phyloP scores from a whole-genome alignment of 345 rosid species.

The Eucalyptus curtisii region DNA sequence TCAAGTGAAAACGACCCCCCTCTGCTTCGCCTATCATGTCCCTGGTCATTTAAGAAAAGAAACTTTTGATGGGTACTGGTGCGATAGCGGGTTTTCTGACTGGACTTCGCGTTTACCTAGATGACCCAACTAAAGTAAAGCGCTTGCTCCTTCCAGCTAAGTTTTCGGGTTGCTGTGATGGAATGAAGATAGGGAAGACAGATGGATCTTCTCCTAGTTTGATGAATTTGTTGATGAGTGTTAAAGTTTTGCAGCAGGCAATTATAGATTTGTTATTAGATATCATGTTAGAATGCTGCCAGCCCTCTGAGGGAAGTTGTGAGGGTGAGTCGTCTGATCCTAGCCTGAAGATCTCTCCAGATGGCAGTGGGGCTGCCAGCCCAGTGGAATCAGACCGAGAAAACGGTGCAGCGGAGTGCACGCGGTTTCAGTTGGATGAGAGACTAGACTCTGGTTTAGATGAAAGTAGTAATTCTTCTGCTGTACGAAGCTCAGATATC shows the following conservation, averaged over 20 bases:
- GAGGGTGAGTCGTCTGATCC: constrained; percentile 33
- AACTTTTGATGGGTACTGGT: constrained; percentile 98
- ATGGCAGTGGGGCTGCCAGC: constrained; percentile 34
- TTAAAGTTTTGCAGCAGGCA: constrained; percentile 98
- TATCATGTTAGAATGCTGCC: constrained; percentile 99
- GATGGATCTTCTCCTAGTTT: constrained; percentile 96
- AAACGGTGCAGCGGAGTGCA: constrained; percentile 41
- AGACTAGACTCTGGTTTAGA: constrained; percentile 70
- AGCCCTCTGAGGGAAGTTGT: constrained; percentile 71
- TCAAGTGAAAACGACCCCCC: background rate
- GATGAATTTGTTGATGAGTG: constrained; percentile 98
- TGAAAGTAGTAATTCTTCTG: constrained; percentile 48
- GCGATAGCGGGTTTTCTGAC: constrained; percentile 98
- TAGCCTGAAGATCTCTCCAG: constrained; percentile 30
- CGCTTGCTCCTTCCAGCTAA: constrained; percentile 95
- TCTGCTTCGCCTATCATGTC: background rate
- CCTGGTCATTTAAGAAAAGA: constrained; percentile 11
- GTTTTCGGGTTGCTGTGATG: constrained; percentile 62
- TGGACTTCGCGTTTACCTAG: constrained; percentile 90
- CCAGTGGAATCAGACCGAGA: constrained; percentile 58
- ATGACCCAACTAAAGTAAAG: constrained; percentile 97
- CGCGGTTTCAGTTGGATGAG: constrained; percentile 46
- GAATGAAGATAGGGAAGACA: constrained; percentile 48
- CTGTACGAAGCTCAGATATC: constrained; percentile 63
- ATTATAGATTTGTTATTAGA: constrained; percentile 93